Percentiles rank a stretch among this genome's conserved stretches.
Evolutionary conservation across 306 rosid genomes (phyloP).

Genomic region (Nissolia schottii): DNA sequence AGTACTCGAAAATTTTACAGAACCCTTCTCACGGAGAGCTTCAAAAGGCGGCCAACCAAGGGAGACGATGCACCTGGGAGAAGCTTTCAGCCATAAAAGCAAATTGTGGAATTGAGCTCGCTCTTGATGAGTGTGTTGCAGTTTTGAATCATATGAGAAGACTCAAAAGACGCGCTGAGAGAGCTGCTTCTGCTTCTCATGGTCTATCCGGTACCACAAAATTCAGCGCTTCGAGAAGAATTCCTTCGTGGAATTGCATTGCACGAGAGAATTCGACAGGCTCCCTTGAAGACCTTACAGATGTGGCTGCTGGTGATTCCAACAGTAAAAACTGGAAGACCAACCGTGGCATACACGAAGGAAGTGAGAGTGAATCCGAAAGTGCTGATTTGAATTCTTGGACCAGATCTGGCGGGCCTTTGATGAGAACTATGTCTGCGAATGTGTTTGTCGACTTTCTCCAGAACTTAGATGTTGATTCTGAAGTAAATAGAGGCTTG

Average conservation of each 20-base stretch:
- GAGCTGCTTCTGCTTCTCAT: slow-evolving; percentile 77
- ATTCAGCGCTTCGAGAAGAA: slow-evolving; percentile 80
- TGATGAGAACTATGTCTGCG: slow-evolving; percentile 90
- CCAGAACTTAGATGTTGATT: slow-evolving; percentile 64
- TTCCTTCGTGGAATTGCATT: slow-evolving; percentile 96
- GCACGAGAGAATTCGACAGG: slow-evolving; percentile 94
- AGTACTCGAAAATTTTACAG: slow-evolving; percentile 88
- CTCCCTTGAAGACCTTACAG: slow-evolving; percentile 74
- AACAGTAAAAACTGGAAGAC: slow-evolving; percentile 41
- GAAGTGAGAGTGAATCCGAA: slow-evolving; percentile 80
- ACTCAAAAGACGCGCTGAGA: slow-evolving; percentile 65
- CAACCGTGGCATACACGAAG: slow-evolving; percentile 51
- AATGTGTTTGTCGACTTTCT: slow-evolving; percentile 70
- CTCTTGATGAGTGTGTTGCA: slow-evolving; percentile 83
- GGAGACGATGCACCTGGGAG: slow-evolving; percentile 98
- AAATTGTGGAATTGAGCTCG: slow-evolving; percentile 91
- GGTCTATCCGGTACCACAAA: slow-evolving; percentile 46
- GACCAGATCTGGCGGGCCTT: slow-evolving; percentile 95
- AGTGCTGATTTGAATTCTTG: slow-evolving; percentile 54
- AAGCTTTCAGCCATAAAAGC: slow-evolving; percentile 95
- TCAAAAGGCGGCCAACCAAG: slow-evolving; percentile 97
- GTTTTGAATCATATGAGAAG: slow-evolving; percentile 90
- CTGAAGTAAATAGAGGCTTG: slow-evolving; percentile 46
- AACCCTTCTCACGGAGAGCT: slow-evolving; percentile 86
- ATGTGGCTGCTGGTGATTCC: slow-evolving; percentile 31